Evolutionary conservation across 192 early-diverging fungal genomes (phyloP).

Genomic region (Allomyces macrogynus): DNA sequence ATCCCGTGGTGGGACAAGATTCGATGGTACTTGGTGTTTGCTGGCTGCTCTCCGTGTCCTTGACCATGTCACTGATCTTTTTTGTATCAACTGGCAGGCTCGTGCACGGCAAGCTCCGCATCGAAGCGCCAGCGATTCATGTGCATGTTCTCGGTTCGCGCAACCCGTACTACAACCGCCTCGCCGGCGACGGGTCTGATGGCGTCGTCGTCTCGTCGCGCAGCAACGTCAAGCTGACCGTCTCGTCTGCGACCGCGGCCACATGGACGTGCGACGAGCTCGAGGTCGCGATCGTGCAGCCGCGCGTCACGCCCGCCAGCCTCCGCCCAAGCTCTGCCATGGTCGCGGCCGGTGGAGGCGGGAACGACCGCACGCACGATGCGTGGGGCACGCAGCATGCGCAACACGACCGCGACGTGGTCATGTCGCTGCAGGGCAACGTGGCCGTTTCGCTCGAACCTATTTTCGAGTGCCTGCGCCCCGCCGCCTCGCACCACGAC

Average conservation of each 20-base stretch:
- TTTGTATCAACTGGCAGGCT: background rate
- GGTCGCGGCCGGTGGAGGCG: no score
- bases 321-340: no score
- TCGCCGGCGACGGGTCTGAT: background rate
- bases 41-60: no score
- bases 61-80: no score
- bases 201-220: background rate
- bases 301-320: background rate
- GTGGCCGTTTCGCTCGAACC: background rate
- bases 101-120: background rate
- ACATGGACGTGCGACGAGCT: background rate
- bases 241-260: background rate
- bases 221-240: background rate
- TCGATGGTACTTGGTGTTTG: background rate
- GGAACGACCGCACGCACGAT: no score
- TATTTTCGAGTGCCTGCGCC: background rate
- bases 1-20: slow-evolving; percentile 1
- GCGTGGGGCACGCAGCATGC: no score
- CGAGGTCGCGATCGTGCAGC: background rate
- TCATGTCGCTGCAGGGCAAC: background rate
- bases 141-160: background rate
- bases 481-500: background rate
- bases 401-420: background rate
- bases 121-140: background rate
- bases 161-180: background rate